A percentile compares a stretch with the other conserved stretches of the same genome.
Evolutionary conservation across 2,329 filamentous ascomycete genomes (phyloP).

Genomic region (Claviceps sp.): DNA sequence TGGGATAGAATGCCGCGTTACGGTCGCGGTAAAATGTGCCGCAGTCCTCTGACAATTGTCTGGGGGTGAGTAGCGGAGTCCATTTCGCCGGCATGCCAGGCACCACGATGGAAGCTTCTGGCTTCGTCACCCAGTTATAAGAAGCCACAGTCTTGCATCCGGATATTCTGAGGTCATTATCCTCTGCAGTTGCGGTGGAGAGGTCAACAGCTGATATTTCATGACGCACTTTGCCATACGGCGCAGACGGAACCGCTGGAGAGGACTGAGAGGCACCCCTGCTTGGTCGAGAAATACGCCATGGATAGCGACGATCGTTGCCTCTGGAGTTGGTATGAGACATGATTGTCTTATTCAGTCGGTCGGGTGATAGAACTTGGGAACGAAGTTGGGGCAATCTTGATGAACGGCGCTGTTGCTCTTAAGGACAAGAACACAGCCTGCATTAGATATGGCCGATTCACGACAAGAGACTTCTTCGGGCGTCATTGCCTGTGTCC

Average conservation of each 20-base stretch:
- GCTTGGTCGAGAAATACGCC: not conserved
- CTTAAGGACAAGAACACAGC: not conserved
- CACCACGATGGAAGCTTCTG: not conserved
- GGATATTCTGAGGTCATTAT: not conserved
- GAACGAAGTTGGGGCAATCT: not conserved
- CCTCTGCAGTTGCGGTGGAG: no score
- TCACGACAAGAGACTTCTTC: not conserved
- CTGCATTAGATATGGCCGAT: not conserved
- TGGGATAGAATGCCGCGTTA: conserved; percentile 37
- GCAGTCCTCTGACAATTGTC: conserved; percentile 27
- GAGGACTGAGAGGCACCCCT: not conserved
- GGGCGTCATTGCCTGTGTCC: not conserved
- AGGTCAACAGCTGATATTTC: not conserved
- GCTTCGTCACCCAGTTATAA: not conserved
- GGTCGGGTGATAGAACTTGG: not conserved
- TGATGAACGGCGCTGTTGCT: no score
- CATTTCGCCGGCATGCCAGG: conserved; percentile 32
- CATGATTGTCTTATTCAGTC: not conserved
- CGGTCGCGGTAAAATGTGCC: conserved; percentile 39
- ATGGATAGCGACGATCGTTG: not conserved
- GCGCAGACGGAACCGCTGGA: not conserved
- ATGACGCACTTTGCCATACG: not conserved
- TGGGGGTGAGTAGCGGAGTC: conserved; percentile 26
- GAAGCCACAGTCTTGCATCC: not conserved
- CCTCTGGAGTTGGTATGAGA: not conserved